Base-by-base conservation (phyloP, 495 filamentous ascomycete species). In the Gamarada debralockiae region DNA sequence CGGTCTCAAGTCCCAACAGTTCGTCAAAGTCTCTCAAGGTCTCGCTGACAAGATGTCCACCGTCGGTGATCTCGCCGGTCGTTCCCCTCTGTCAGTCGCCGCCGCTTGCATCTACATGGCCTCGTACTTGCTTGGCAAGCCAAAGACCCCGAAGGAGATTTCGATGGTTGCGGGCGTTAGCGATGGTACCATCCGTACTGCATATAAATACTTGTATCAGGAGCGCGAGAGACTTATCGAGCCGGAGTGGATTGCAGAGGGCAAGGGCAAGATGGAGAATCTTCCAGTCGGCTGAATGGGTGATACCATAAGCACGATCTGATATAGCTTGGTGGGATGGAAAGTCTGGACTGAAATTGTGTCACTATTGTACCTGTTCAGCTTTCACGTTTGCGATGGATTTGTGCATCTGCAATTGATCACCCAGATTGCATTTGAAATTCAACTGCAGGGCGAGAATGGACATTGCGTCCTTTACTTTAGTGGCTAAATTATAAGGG, bases 51-150 rank as follows among this genome's bases (percentile, higher is more conserved):
- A 81, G 53, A 86, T 91, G 45, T 82, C 82, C 1, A 77, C 77
- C 15, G 78, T 84, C 48, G 87, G 86, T 37, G 82, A 87, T 23
- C 77, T 97, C 37, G 92, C 92, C 25, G 93, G 93, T 51, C 89
- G 93, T 47, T 97, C 93, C 36, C 93, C 93, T 7, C 80, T 97
- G 31, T 97, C 93, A 6, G 87, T 92, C 42, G 93, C 93, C 3
- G 92, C 90, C 15, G 91, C 92, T 36, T 95, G 89, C 66, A 97
- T 98, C 67, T 97, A 93, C 74, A 92, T 96, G 82, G 84, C 89
- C 7, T 89, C 88, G 0, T 79, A 90, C 63, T 74, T 97, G 18
- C 84, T 92, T 78, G 88, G 85, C 41, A 75, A 89, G 34, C 69
- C 79, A n/a, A 87, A 86, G 65, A 75, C 79, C 5, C 83, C 92